Percentiles rank a stretch among this genome's conserved stretches.
phyloP scores from a whole-genome alignment of 805 yeast genomes.

The Pichia pseudocactophila region DNA sequence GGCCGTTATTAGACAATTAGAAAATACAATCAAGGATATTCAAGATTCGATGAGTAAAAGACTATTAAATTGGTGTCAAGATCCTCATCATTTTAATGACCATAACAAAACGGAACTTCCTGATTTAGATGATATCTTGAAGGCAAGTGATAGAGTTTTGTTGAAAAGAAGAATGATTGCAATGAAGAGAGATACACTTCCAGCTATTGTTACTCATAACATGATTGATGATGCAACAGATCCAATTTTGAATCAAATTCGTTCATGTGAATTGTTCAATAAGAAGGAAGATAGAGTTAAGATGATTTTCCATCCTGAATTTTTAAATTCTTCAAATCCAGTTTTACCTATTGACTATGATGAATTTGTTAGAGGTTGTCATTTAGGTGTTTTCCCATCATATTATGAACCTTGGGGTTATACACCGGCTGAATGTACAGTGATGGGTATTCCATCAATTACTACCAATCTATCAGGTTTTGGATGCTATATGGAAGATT shows the following conservation, averaged over 20 bases:
- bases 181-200: slow-evolving; percentile 77
- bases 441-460: slow-evolving; percentile 97
- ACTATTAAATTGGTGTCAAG: slow-evolving; percentile 75
- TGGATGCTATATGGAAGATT: slow-evolving; percentile 97
- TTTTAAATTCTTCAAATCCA: slow-evolving; percentile 89
- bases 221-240: slow-evolving; percentile 89
- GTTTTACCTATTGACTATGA: slow-evolving; percentile 89
- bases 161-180: slow-evolving; percentile 91
- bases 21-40: slow-evolving; percentile 79
- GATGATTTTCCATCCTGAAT: slow-evolving; percentile 96
- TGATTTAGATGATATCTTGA: slow-evolving; percentile 71
- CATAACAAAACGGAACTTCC: slow-evolving; percentile 45
- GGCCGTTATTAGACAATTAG: slow-evolving; percentile 88
- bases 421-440: slow-evolving; percentile 98
- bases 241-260: slow-evolving; percentile 84
- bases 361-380: slow-evolving; percentile 97
- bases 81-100: slow-evolving; percentile 34
- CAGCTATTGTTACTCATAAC: slow-evolving; percentile 95
- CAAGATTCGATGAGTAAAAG: slow-evolving; percentile 81
- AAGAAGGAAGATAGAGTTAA: slow-evolving; percentile 86
- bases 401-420: slow-evolving; percentile 99
- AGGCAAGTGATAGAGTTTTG: slow-evolving; percentile 79
- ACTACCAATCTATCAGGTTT: slow-evolving; percentile 95
- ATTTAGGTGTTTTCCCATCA: slow-evolving; percentile 95
- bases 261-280: slow-evolving; percentile 87